Conservation (phyloP, 257 asterid genomes). For the Solanum chiquidenum region DNA sequence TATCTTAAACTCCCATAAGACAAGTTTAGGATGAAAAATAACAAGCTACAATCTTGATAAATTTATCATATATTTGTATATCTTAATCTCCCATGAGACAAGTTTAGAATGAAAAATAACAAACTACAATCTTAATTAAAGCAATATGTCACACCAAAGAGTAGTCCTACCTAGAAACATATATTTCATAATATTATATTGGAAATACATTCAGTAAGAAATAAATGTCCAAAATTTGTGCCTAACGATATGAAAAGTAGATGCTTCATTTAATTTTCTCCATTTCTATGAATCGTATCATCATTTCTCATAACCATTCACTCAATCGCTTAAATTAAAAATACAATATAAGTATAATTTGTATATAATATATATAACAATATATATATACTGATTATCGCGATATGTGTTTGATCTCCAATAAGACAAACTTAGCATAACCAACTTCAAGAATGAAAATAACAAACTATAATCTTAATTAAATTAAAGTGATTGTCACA, state of each 20-base stretch:
- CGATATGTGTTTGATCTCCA: neutral
- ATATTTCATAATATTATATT: neutral
- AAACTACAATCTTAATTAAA: neutral
- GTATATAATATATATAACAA: neutral
- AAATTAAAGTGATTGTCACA: neutral
- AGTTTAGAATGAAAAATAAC: neutral
- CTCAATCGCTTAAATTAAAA: neutral
- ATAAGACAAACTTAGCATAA: neutral
- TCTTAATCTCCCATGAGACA: neutral
- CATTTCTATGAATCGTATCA: fast-evolving
- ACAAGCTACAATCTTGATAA: neutral
- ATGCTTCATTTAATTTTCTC: neutral
- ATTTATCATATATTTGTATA: neutral
- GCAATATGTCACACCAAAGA: neutral
- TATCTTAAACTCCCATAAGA: too few relatives aligned
- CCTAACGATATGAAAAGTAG: neutral
- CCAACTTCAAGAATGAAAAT: neutral
- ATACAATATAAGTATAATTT: too few relatives aligned
- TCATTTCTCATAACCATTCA: neutral
- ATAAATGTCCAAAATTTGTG: neutral
- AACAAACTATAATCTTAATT: neutral
- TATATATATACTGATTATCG: neutral
- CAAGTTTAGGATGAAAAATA: too few relatives aligned
- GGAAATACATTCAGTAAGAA: neutral
- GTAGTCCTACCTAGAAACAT: neutral